Evolutionary conservation across 176 grass and related monocot species (phyloP), one percentile per base, ranked within the genome.

Genomic region (Ensete glaucum): DNA sequence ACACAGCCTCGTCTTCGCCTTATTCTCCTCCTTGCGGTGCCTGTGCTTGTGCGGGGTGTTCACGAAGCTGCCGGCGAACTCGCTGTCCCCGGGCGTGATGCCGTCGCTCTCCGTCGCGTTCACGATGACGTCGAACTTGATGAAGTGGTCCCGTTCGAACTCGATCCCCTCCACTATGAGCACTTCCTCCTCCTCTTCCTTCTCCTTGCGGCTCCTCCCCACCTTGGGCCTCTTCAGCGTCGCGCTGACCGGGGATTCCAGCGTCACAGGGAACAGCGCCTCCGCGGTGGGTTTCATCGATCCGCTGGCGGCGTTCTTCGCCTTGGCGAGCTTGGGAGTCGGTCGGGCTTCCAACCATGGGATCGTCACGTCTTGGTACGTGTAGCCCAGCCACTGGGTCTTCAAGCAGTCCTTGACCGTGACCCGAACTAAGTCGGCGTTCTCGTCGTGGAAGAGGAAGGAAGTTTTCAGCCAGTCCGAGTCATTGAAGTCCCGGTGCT

Each of bases 381-480:
- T 9, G 79, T 85, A 85, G 0, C 76, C 50, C n/a, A 89, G 71
- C 27, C 52, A 69, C 43, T 43, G 26, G 1, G 8, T 50, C 11
- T 85, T 67, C 23, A 89, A 55, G 34, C 73, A 60, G 14, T 88
- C 88, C 20, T 71, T 63, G 1, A 90, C 71, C 27, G 70, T 78
- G 12, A 90, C 78, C 23, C 88, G 79, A 2, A 90, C 82, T 1
- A 84, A 52, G 1, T 81, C 79, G 1, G 78, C 69, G 29, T 87
- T 83, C 84, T 87, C 88, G 56, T 90, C 88, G 57, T 90, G 87
- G 81, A 87, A 87, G 20, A 90, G 78, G 71, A 90, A 90, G 16
- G 74, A 64, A 67, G 88, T n/a, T 12, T 86, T 50, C 19, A 90
- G 88, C 84, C 84, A 90, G 64, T 87, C 84, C 6, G 54, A 11